phyloP scores from a whole-genome alignment of 768 basidiomycete genomes.

The Boletus vermiculosoides region DNA sequence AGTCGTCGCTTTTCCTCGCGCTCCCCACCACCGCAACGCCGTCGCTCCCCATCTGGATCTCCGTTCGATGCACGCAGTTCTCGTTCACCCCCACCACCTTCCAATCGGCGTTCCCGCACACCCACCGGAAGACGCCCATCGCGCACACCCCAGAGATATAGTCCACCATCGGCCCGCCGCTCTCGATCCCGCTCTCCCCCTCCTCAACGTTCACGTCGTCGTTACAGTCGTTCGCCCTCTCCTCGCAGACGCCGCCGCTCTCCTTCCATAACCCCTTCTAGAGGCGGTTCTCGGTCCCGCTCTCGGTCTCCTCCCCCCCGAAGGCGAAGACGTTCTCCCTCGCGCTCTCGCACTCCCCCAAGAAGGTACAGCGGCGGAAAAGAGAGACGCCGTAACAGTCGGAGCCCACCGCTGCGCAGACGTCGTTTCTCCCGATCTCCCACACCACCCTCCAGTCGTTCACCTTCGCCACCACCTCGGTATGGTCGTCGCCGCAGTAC shows the following conservation, averaged over 20 bases:
- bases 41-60: conserved; percentile 41
- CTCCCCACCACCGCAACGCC: conserved; percentile 47
- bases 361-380: conserved; percentile 19
- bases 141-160: conserved; percentile 26
- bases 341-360: conserved; percentile 32
- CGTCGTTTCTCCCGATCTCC: conserved; percentile 48
- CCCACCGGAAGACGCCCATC: conserved; percentile 38
- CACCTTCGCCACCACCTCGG: conserved; percentile 32
- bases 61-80: conserved; percentile 40
- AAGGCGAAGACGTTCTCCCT: conserved; percentile 36
- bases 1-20: conserved; percentile 47
- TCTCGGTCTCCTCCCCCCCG: conserved; percentile 42
- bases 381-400: conserved; percentile 29
- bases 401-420: conserved; percentile 36
- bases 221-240: conserved; percentile 27
- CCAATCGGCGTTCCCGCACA: conserved; percentile 39
- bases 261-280: conserved; percentile 35
- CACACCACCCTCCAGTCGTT: conserved; percentile 49
- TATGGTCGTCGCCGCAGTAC: conserved; percentile 47
- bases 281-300: conserved; percentile 40
- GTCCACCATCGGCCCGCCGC: conserved; percentile 38
- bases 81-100: conserved; percentile 37
- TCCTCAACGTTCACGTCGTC: conserved; percentile 25
- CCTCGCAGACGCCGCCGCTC: conserved; percentile 31
- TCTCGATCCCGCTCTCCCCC: conserved; percentile 37